Percentiles rank a stretch among this genome's conserved stretches.
phyloP scores from a whole-genome alignment of 768 basidiomycete genomes.

The Leccinellum luteum region DNA sequence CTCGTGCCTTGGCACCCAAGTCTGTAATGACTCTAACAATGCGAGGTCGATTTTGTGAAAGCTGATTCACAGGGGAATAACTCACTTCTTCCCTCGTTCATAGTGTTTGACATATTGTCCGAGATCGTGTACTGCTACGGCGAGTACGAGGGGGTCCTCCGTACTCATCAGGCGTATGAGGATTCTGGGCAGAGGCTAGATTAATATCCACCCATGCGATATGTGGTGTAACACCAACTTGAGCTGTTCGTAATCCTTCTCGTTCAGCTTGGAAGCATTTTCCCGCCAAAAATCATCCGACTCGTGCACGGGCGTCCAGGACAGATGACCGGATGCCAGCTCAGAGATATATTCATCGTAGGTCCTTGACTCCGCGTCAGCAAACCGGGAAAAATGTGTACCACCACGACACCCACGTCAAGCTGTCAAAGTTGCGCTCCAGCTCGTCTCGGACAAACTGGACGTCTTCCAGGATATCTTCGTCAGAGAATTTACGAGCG shows the following conservation, averaged over 20 bases:
- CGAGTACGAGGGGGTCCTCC: constrained; percentile 73
- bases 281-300: constrained; percentile 98
- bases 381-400: not conserved
- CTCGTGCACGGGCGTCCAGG: constrained; percentile 95
- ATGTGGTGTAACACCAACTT: constrained; percentile 49
- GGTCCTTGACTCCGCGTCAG: constrained; percentile 51
- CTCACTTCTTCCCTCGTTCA: constrained; percentile 90
- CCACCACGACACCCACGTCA: constrained; percentile 61
- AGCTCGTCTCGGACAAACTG: constrained; percentile 85
- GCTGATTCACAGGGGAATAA: not conserved
- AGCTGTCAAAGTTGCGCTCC: constrained; percentile 77
- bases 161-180: constrained; percentile 70
- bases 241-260: constrained; percentile 78
- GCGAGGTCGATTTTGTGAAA: not conserved
- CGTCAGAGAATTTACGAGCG: constrained; percentile 88
- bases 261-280: constrained; percentile 84
- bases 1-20: constrained; percentile 79
- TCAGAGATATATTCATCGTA: constrained; percentile 97
- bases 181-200: constrained; percentile 43
- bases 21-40: constrained; percentile 68
- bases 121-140: constrained; percentile 90
- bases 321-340: constrained; percentile 82
- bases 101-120: constrained; percentile 93
- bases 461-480: constrained; percentile 91
- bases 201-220: not conserved